Evolutionary conservation across 495 filamentous ascomycete species (phyloP).

Genomic region (Aspergillus olivimuriae): DNA sequence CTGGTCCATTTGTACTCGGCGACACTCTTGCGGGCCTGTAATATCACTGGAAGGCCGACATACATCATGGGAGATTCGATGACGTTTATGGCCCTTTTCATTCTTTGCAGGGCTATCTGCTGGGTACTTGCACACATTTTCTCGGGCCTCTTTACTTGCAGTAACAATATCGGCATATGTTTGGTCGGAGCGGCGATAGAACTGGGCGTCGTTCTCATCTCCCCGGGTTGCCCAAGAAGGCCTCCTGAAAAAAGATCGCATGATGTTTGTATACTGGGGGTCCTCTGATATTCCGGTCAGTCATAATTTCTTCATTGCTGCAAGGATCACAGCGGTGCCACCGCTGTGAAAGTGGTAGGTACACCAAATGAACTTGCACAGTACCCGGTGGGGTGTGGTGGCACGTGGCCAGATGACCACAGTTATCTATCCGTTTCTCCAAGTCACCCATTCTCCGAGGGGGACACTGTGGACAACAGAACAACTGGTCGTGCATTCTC

Average conservation of each 20-base stretch:
- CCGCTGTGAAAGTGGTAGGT: too few relatives aligned
- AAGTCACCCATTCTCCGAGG: too few relatives aligned
- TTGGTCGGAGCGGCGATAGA: constrained; percentile 63
- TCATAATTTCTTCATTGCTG: background rate
- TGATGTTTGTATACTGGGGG: too few relatives aligned
- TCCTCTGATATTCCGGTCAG: too few relatives aligned
- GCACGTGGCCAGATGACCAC: too few relatives aligned
- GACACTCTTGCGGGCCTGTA: background rate
- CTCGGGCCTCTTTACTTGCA: constrained; percentile 38
- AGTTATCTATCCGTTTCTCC: too few relatives aligned
- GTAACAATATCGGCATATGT: constrained; percentile 54
- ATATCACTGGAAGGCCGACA: background rate
- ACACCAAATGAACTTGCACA: too few relatives aligned
- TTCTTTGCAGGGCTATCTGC: constrained; percentile 3
- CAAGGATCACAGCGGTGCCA: too few relatives aligned
- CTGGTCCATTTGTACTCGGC: background rate
- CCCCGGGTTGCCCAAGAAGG: constrained; percentile 48
- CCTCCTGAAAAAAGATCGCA: constrained; percentile 63
- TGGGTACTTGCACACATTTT: constrained; percentile 10
- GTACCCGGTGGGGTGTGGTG: too few relatives aligned
- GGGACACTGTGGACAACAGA: too few relatives aligned
- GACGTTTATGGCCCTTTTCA: constrained; percentile 6
- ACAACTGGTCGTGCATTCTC: background rate
- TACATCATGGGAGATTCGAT: constrained; percentile 1
- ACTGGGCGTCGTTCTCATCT: constrained; percentile 36